Base-by-base conservation (phyloP, 2,329 filamentous ascomycete species). In the Aspergillus aculeatus region DNA sequence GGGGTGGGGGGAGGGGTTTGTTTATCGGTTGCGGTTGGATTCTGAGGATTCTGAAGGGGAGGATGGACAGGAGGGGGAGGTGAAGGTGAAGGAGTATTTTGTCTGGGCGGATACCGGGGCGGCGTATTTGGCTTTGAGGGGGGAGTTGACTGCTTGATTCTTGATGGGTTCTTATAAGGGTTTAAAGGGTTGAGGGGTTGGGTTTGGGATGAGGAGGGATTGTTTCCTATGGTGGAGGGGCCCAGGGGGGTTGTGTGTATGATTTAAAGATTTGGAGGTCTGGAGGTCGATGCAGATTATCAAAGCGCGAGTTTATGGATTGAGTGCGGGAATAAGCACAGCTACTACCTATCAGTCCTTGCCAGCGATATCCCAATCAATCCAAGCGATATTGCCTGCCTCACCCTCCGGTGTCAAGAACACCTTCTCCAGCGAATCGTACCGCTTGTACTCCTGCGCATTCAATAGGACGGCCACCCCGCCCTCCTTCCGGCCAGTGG, bases 401-500 rank as follows among this genome's bases (percentile, higher is more conserved):
- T 69, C 69, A 0, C 78, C 81, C 35, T 78, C 75, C n/a, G 76
- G 77, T 52, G 71, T 73, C 67, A 78, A 74, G 65, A 83, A 83
- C n/a, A 83, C 80, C 65, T 78, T 76, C 24, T 66, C 68, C 5
- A 76, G 71, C n/a, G 67, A 71, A 60, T 68, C 69, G 63, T 78
- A 82, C 47, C 65, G 66, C 61, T 65, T 70, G 63, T 72, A 81
- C 58, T 73, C 61, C 60, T 69, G 66, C 31, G 72, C 64, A 14
- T 74, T 74, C 68, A 86, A 70, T n/a, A 84, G 75, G 9, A 73
- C 78, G 0, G 81, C 82, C 26, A 86, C 76, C 21, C 67, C 67
- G 0, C 72, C 75, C 14, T 63, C 69, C 14, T 66, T 57, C 50
- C 83, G 72, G 1, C 78, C 83, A 0, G 77, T 78, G n/a, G 70